Conservation (phyloP, 441 rosid species). For the Manihot esculenta region DNA sequence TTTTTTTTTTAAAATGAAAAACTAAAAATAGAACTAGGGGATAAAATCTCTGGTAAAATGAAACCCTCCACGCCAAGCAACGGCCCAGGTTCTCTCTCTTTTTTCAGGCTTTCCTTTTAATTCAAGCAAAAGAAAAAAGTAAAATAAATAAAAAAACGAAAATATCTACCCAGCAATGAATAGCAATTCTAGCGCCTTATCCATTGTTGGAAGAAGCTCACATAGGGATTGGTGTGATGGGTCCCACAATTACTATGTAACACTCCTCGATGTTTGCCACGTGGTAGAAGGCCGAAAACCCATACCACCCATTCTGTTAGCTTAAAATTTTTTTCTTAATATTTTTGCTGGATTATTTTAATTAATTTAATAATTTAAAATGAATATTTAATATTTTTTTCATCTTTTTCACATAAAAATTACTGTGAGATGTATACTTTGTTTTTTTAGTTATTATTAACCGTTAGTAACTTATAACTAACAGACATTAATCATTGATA, state of each 20-base stretch:
- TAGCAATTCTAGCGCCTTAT: constrained; percentile 17
- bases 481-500: no score
- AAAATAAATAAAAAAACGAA: not conserved
- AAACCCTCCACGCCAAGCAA: constrained; percentile 54
- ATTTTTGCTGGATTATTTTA: no score
- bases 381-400: no score
- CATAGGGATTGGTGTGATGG: constrained; percentile 21
- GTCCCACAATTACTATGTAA: constrained; percentile 15
- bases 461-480: no score
- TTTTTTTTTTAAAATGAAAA: not conserved
- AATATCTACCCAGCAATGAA: constrained; percentile 7
- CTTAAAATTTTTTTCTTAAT: no score
- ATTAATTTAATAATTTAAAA: no score
- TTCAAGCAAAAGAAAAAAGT: constrained; percentile 30
- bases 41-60: constrained; percentile 5
- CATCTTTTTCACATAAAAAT: no score
- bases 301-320: not conserved
- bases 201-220: constrained; percentile 21
- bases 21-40: not conserved
- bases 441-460: no score
- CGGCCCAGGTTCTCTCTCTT: constrained; percentile 37
- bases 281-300: constrained; percentile 11
- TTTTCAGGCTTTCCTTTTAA: constrained; percentile 45
- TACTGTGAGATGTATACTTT: no score
- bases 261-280: constrained; percentile 31